Conservation (phyloP, 2,329 filamentous ascomycete genomes). For the Xylaria sp. region DNA sequence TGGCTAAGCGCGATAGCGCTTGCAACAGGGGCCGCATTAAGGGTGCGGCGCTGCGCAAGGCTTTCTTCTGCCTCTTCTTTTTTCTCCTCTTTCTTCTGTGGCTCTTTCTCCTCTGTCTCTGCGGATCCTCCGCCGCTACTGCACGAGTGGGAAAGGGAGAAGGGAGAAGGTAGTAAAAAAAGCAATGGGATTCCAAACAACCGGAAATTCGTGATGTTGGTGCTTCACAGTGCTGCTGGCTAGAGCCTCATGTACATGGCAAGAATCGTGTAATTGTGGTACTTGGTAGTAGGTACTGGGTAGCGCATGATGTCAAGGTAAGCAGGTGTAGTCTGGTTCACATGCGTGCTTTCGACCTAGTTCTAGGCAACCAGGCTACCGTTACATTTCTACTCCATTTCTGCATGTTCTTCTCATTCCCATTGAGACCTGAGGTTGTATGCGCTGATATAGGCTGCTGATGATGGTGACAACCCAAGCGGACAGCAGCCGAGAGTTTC, state of each 20-base stretch:
- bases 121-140: background rate
- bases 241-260: background rate
- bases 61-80: conserved; percentile 27
- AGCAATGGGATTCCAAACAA: background rate
- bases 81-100: conserved; percentile 18
- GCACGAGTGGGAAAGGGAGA: background rate
- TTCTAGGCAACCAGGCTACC: background rate
- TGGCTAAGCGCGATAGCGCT: conserved; percentile 32
- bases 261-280: conserved; percentile 8
- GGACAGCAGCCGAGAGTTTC: background rate
- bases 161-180: too few species aligned
- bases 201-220: background rate
- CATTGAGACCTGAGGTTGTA: background rate
- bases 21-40: conserved; percentile 26
- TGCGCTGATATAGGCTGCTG: background rate
- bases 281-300: too few species aligned
- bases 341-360: background rate
- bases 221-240: background rate
- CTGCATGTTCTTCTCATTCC: background rate
- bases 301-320: background rate
- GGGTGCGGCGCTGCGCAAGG: conserved; percentile 36
- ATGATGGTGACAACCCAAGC: background rate
- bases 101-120: background rate
- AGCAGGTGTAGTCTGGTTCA: background rate
- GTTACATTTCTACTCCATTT: conserved; percentile 13